phyloP scores from a whole-genome alignment of 2,329 filamentous ascomycete species.

The Epichloe typhina region DNA sequence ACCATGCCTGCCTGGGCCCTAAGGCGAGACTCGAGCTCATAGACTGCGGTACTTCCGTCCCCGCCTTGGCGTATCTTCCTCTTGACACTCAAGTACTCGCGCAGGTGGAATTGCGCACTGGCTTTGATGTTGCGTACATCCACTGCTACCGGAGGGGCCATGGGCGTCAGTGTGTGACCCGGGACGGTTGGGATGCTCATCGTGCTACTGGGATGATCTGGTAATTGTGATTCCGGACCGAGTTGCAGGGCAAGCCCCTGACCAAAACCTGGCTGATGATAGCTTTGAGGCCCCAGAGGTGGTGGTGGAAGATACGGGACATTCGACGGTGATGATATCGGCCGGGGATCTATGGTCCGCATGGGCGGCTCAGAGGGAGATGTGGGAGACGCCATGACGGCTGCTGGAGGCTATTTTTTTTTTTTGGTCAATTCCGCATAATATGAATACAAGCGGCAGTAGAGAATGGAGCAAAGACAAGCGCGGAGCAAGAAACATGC shows the following conservation, averaged over 20 bases:
- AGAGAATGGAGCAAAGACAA: neutral
- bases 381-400: conserved; percentile 4
- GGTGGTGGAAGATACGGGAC: conserved; percentile 9
- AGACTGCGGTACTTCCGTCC: conserved; percentile 15
- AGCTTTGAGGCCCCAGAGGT: neutral
- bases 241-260: conserved; percentile 8
- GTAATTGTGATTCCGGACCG: conserved; percentile 10
- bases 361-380: conserved; percentile 10
- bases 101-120: conserved; percentile 23
- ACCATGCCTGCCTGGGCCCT: conserved; percentile 28
- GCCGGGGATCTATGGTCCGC: conserved; percentile 15
- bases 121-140: conserved; percentile 16
- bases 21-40: conserved; percentile 30
- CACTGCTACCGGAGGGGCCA: conserved; percentile 13
- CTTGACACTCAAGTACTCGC: conserved; percentile 22
- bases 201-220: conserved; percentile 12
- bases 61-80: conserved; percentile 16
- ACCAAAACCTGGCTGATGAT: neutral
- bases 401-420: neutral
- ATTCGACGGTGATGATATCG: conserved; percentile 12
- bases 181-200: conserved; percentile 10
- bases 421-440: neutral
- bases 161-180: conserved; percentile 9
- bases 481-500: neutral
- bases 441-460: neutral